Percentiles rank a stretch among this genome's conserved stretches.
Evolutionary conservation across 805 yeast species (phyloP).

Genomic region (Gaillardinia entomophila): DNA sequence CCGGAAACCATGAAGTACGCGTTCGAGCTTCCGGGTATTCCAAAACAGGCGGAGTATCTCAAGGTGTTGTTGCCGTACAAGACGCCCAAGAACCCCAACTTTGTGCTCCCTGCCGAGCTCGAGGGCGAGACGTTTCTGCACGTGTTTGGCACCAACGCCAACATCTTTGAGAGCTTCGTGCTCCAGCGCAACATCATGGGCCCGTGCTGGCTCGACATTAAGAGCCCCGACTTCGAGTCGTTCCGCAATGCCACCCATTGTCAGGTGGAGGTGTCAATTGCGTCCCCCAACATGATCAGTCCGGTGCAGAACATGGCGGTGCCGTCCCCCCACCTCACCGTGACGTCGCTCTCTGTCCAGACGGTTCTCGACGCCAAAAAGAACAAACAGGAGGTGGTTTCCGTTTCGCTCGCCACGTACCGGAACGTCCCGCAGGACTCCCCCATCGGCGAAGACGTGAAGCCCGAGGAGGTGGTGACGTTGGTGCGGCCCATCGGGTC

Average conservation of each 20-base stretch:
- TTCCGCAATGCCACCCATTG: constrained; percentile 72
- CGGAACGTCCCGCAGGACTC: constrained; percentile 68
- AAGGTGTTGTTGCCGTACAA: constrained; percentile 72
- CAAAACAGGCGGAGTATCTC: constrained; percentile 73
- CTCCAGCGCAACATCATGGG: constrained; percentile 86
- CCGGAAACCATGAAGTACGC: constrained; percentile 77
- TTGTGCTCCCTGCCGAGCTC: constrained; percentile 53
- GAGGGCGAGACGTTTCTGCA: constrained; percentile 72
- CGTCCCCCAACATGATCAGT: constrained; percentile 40
- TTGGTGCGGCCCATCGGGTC: constrained; percentile 74
- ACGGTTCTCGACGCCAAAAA: constrained; percentile 70
- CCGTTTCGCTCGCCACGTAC: constrained; percentile 73
- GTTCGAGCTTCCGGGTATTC: constrained; percentile 77
- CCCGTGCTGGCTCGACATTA: constrained; percentile 90
- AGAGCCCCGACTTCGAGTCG: constrained; percentile 53
- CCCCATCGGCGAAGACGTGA: constrained; percentile 55
- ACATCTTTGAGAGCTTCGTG: constrained; percentile 80
- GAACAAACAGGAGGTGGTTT: constrained; percentile 81
- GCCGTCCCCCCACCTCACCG: constrained; percentile 60
- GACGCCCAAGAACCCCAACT: constrained; percentile 48
- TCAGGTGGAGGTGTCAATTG: constrained; percentile 63
- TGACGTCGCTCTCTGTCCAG: constrained; percentile 72
- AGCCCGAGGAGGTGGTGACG: constrained; percentile 61
- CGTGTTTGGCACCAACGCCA: constrained; percentile 73
- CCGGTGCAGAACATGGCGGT: constrained; percentile 42